Evolutionary conservation across 495 filamentous ascomycete species (phyloP).

Genomic region (Tuber calosporum): DNA sequence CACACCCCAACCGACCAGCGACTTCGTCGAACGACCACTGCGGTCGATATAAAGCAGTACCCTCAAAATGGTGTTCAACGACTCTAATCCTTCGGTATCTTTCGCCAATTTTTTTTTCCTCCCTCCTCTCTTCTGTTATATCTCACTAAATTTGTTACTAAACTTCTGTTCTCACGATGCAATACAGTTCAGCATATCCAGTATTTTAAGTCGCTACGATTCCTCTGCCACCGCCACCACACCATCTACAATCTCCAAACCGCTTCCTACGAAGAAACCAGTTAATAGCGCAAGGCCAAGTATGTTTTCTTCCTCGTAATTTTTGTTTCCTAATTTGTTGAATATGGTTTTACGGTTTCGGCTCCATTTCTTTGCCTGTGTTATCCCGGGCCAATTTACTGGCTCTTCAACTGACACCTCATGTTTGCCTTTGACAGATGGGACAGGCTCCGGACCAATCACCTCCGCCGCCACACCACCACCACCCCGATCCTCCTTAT

Average conservation of each 20-base stretch:
- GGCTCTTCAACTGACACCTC: slow-evolving; percentile 21
- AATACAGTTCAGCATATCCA: slow-evolving; percentile 39
- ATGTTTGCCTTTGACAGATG: slow-evolving; percentile 23
- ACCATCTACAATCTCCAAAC: slow-evolving; percentile 20
- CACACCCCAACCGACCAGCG: slow-evolving; percentile 12
- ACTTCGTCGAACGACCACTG: not conserved
- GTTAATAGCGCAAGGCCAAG: slow-evolving; percentile 15
- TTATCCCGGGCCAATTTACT: slow-evolving; percentile 20
- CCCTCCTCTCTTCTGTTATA: slow-evolving; percentile 24
- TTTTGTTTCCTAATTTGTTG: slow-evolving; percentile 3
- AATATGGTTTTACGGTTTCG: slow-evolving; percentile 7
- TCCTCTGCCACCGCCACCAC: slow-evolving; percentile 18
- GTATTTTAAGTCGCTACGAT: slow-evolving; percentile 38
- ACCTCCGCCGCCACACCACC: slow-evolving; percentile 17
- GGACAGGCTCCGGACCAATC: slow-evolving; percentile 16
- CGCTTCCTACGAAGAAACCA: slow-evolving; percentile 19
- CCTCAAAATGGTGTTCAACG: slow-evolving; percentile 36
- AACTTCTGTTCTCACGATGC: not conserved
- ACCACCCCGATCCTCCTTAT: slow-evolving; percentile 15
- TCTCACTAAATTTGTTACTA: slow-evolving; percentile 9
- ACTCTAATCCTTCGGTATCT: slow-evolving; percentile 33
- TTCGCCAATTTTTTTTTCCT: slow-evolving; percentile 9
- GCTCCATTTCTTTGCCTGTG: slow-evolving; percentile 9
- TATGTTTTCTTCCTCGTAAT: slow-evolving; percentile 5
- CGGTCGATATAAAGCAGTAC: slow-evolving; percentile 1